A percentile compares a stretch with the other conserved stretches of the same genome.
Conservation (phyloP, 1,284 basidiomycete genomes). For the Ustilago tritici region DNA sequence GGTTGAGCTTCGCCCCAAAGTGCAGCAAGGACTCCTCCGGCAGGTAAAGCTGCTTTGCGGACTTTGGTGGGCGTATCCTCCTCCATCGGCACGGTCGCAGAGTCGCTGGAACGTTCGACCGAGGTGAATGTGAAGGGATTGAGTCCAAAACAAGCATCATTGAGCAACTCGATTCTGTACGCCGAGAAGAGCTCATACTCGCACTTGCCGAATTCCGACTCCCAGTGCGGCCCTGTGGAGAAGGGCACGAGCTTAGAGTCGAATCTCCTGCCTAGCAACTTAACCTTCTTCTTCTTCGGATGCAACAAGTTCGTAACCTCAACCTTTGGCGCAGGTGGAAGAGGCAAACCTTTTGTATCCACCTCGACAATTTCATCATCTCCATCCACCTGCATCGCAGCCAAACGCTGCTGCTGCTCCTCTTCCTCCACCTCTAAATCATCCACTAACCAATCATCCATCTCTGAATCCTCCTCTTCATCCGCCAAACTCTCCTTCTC, state of each 20-base stretch:
- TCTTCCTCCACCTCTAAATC: slow-evolving; percentile 66
- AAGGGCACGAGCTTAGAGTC: slow-evolving; percentile 66
- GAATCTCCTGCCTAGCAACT: slow-evolving; percentile 63
- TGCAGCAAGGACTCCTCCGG: slow-evolving; percentile 40
- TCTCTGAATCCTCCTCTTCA: slow-evolving; percentile 64
- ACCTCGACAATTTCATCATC: slow-evolving; percentile 51
- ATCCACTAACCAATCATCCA: slow-evolving; percentile 68
- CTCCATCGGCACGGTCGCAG: not conserved
- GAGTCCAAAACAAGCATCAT: slow-evolving; percentile 60
- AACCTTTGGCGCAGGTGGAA: slow-evolving; percentile 13
- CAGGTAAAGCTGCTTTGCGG: slow-evolving; percentile 23
- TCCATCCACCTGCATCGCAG: slow-evolving; percentile 35
- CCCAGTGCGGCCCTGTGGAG: slow-evolving; percentile 66
- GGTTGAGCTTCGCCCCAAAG: slow-evolving; percentile 37
- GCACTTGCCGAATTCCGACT: slow-evolving; percentile 47
- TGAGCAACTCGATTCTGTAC: slow-evolving; percentile 65
- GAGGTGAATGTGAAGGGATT: slow-evolving; percentile 63
- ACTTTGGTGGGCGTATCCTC: slow-evolving; percentile 22
- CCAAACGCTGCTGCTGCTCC: slow-evolving; percentile 30
- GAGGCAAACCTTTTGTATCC: slow-evolving; percentile 38
- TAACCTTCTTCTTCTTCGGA: slow-evolving; percentile 66
- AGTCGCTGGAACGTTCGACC: slow-evolving; percentile 14
- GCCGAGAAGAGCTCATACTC: slow-evolving; percentile 55
- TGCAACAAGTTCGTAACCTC: slow-evolving; percentile 32
- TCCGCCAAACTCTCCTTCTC: slow-evolving; percentile 52